phyloP scores from a whole-genome alignment of 1,139 yeast species.

The Saccharomycopsis hybrid region DNA sequence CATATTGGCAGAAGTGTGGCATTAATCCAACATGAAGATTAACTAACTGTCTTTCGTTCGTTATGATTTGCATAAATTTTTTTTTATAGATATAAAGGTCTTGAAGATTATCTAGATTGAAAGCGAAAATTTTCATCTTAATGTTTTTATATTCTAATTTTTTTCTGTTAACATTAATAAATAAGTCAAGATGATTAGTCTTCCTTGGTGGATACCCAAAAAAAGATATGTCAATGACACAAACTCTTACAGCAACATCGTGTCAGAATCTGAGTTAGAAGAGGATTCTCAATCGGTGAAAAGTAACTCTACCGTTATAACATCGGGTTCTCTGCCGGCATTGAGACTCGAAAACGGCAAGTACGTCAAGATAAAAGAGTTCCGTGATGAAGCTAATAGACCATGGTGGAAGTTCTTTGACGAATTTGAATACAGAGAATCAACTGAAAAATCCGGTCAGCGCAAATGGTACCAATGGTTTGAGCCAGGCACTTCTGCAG shows the following conservation, averaged over 20 bases:
- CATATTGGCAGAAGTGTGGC: no score
- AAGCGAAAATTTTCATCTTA: no score
- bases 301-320: no score
- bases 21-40: no score
- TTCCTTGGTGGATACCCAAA: conserved; percentile 16
- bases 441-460: conserved; percentile 30
- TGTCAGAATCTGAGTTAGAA: conserved; percentile 44
- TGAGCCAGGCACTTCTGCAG: conserved; percentile 45
- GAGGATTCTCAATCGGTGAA: neutral
- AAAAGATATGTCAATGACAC: conserved; percentile 43
- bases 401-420: conserved; percentile 59
- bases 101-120: no score
- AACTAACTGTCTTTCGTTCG: no score
- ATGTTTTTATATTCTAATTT: no score
- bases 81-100: no score
- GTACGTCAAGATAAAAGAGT: conserved; percentile 31
- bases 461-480: conserved; percentile 64
- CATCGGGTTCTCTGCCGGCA: neutral
- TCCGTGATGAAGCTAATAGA: conserved; percentile 55
- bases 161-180: no score
- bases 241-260: conserved; percentile 90
- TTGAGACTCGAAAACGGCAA: conserved; percentile 6
- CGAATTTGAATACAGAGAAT: conserved; percentile 53
- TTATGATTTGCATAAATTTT: no score
- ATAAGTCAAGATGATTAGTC: neutral